A percentile compares a stretch with the other conserved stretches of the same genome.
Conservation (phyloP, 192 early-diverging fungal species). For the Coemansia sp. region DNA sequence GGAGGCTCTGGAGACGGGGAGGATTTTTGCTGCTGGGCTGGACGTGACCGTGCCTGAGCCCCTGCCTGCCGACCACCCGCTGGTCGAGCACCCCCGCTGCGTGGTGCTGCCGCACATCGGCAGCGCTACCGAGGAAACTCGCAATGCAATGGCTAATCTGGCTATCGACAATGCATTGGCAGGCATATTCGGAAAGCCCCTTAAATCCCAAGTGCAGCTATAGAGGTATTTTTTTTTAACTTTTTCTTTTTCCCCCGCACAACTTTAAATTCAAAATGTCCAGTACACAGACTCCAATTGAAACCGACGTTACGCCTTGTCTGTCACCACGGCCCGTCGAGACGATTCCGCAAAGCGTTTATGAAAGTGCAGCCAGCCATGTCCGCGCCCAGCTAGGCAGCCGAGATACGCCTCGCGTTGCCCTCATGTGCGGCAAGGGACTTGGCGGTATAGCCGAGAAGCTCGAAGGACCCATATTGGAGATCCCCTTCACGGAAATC, state of each 20-base stretch:
- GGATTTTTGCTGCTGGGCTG: conserved; percentile 70
- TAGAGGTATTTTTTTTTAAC: neutral
- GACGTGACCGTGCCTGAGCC: conserved; percentile 90
- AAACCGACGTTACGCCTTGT: no score
- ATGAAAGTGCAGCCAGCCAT: conserved; percentile 51
- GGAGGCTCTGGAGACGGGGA: conserved; percentile 58
- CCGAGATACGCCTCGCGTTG: conserved; percentile 58
- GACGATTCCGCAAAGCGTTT: conserved; percentile 51
- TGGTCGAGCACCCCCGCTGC: conserved; percentile 61
- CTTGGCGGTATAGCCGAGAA: conserved; percentile 76
- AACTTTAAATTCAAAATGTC: neutral
- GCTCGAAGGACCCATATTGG: conserved; percentile 58
- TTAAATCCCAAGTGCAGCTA: conserved; percentile 34
- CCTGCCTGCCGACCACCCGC: conserved; percentile 58
- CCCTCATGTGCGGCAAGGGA: conserved; percentile 81
- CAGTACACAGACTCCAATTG: no score
- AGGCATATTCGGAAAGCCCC: conserved; percentile 54
- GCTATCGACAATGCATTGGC: conserved; percentile 70
- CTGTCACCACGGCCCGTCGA: conserved; percentile 38
- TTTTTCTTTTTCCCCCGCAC: neutral
- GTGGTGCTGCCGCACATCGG: conserved; percentile 84
- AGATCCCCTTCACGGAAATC: conserved; percentile 75
- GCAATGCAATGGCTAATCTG: conserved; percentile 75
- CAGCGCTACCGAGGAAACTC: conserved; percentile 77
- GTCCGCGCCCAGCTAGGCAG: conserved; percentile 46